Evolutionary conservation across 345 rosid species (phyloP).

Genomic region (Brassica napus): Da-Ae NC_063437.1:21543001-21543500

Average conservation of each 20-base stretch:
- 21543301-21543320: conserved; percentile 63
- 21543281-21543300: conserved; percentile 57
- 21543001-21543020: conserved; percentile 7
- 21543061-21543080: conserved; percentile 45
- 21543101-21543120: conserved; percentile 49
- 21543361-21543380: neutral
- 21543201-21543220: conserved; percentile 52
- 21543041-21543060: conserved; percentile 45
- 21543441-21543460: conserved; percentile 59
- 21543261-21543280: conserved; percentile 52
- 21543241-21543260: conserved; percentile 51
- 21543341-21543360: neutral
- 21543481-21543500: conserved; percentile 59
- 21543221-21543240: conserved; percentile 54
- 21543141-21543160: conserved; percentile 53
- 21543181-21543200: conserved; percentile 56
- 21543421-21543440: conserved; percentile 58
- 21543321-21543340: conserved; percentile 17
- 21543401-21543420: conserved; percentile 54
- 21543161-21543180: conserved; percentile 35
- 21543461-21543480: conserved; percentile 54
- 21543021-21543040: conserved; percentile 54
- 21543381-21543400: conserved; percentile 8
- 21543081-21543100: conserved; percentile 44
- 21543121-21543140: conserved; percentile 58